phyloP scores from a whole-genome alignment of 2,329 filamentous ascomycete species.

The Lachnellula cervina region DNA sequence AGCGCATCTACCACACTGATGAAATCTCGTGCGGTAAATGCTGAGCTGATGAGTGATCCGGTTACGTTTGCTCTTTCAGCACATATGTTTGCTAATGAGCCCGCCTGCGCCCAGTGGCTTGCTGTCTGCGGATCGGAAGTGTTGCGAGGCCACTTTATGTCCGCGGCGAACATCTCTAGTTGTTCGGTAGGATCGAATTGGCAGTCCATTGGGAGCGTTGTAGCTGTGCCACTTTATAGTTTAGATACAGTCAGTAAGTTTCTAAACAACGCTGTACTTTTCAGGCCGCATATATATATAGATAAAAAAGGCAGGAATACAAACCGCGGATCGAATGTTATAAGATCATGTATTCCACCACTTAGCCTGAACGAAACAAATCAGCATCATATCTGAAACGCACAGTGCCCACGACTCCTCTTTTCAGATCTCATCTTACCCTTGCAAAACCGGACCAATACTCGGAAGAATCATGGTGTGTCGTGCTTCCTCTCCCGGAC shows the following conservation, averaged over 20 bases:
- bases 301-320: too few relatives aligned
- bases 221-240: constrained; percentile 6
- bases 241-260: neutral
- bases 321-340: constrained; percentile 10
- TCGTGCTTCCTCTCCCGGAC: constrained; percentile 5
- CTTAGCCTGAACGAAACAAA: neutral
- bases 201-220: constrained; percentile 9
- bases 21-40: constrained; percentile 14
- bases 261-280: neutral
- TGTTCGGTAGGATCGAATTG: neutral
- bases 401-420: too few relatives aligned
- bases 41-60: constrained; percentile 9
- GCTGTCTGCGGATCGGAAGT: constrained; percentile 3
- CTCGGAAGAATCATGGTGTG: neutral
- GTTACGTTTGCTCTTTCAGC: neutral
- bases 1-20: constrained; percentile 12
- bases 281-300: too few relatives aligned
- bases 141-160: neutral
- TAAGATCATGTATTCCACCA: constrained; percentile 9
- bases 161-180: neutral
- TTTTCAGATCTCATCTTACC: neutral
- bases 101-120: constrained; percentile 1
- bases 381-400: neutral
- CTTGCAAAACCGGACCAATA: neutral
- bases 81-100: constrained; percentile 1